Base-by-base conservation (phyloP, 768 basidiomycete species). In the Amanita pseudoporphyria region DNA sequence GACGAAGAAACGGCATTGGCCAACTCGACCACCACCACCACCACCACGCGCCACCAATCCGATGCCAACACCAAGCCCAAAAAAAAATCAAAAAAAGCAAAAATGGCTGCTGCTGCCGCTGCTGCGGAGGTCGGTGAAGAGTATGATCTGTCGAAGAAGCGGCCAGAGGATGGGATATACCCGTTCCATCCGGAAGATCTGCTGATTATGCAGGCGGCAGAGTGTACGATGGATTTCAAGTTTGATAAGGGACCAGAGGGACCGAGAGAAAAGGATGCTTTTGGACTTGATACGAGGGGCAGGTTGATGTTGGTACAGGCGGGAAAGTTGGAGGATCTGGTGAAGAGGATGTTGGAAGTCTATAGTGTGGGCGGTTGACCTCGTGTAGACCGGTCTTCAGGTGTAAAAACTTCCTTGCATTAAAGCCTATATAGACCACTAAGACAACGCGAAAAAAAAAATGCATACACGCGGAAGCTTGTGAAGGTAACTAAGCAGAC, bases 131-230 rank as follows among this genome's bases (percentile, higher is more conserved):
- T 40, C 28, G 56, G 48, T 22, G 52, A 56, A 40, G 54, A 51
- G 26, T 48, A 54, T 43, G 30, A 52, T 54, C 24, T 54, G 38
- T 31, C 44, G 9, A 52, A 56, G 5, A 58, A 44, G 40, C 58
- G 63, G 6, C 67, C 71, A 10, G 57, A 58, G 2, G 79, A 80
- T 47, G 77, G 81, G 0, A 68, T 80, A 5, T 86, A 82, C 58
- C 67, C 79, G 2, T 95, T 88, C 67, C 92, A 96, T 59, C 82
- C 86, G 0, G 94, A 96, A 62, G 93, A 96, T 63, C 82, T 83
- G 36, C 70, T 71, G 36, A 79, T 92, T 45, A 72, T 76, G 49
- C 65, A 79, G 69, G 89, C 87, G 43, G 74, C 82, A 4, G 57
- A 66, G 0, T 67, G 77, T 51, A 60, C 71, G 0, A 57, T 78